A percentile compares a stretch with the other conserved stretches of the same genome.
phyloP scores from a whole-genome alignment of 2,329 filamentous ascomycete genomes.

The Fusarium pilosicola region DNA sequence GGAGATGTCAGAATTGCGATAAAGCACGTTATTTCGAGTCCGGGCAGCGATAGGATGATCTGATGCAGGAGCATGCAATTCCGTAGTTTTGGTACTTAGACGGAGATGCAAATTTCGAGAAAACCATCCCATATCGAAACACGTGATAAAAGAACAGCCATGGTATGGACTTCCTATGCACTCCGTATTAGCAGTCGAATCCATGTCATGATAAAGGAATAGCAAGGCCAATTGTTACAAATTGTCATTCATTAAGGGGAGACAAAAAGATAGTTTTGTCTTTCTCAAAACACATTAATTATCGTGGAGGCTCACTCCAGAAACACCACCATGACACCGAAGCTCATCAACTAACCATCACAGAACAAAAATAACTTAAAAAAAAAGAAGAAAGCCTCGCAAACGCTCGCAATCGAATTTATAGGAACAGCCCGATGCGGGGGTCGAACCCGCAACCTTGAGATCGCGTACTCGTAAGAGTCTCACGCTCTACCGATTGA shows the following conservation, averaged over 20 bases:
- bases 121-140: background rate
- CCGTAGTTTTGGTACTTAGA: slow-evolving; percentile 8
- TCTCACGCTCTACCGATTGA: slow-evolving; percentile 71
- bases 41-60: slow-evolving; percentile 11
- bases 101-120: slow-evolving; percentile 36
- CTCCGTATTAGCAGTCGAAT: too few species aligned
- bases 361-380: slow-evolving; percentile 4
- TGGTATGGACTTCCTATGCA: background rate
- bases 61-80: slow-evolving; percentile 1
- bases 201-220: background rate
- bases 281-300: too few species aligned
- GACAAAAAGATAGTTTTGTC: background rate
- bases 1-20: slow-evolving; percentile 40
- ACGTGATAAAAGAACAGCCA: background rate
- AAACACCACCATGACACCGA: background rate
- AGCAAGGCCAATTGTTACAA: too few species aligned
- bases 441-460: slow-evolving; percentile 67
- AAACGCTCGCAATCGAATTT: slow-evolving; percentile 38
- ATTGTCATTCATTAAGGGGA: background rate
- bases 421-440: slow-evolving; percentile 55
- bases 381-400: slow-evolving; percentile 34
- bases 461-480: slow-evolving; percentile 64
- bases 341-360: background rate
- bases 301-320: too few species aligned
- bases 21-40: slow-evolving; percentile 19